A percentile compares a stretch with the other conserved stretches of the same genome.
These are phyloP conservation scores for Xylariaceae sp. DNA, from an alignment of 2,329 filamentous ascomycete species.

Conservation along the genomic window DNA sequence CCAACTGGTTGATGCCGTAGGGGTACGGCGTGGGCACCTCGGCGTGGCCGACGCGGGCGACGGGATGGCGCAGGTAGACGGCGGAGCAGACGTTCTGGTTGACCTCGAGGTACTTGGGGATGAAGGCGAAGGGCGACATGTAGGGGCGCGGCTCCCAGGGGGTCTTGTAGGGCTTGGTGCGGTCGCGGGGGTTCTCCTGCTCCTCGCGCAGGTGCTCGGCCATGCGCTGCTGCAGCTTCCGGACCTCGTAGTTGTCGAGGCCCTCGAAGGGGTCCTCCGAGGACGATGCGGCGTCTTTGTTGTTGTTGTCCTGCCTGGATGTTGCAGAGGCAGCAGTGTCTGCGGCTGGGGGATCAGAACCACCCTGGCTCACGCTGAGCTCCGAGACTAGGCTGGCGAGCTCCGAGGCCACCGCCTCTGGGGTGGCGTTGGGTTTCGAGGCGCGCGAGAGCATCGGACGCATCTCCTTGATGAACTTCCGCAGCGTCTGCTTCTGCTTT, in stretches of 20 bases:
- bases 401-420: constrained; percentile 53
- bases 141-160: constrained; percentile 87
- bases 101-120: constrained; percentile 93
- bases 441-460: constrained; percentile 64
- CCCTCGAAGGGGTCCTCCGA: constrained; percentile 38
- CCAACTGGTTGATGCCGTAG: constrained; percentile 71
- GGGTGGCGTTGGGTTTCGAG: constrained; percentile 36
- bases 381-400: constrained; percentile 54
- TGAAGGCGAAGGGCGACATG: constrained; percentile 92
- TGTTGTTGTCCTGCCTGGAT: constrained; percentile 27
- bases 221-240: constrained; percentile 60
- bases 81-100: constrained; percentile 97
- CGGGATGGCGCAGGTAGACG: constrained; percentile 92
- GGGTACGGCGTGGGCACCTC: constrained; percentile 86
- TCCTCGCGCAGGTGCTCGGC: constrained; percentile 62
- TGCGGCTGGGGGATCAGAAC: constrained; percentile 24
- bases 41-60: constrained; percentile 77
- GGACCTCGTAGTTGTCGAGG: constrained; percentile 56
- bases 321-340: constrained; percentile 29
- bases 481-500: constrained; percentile 75
- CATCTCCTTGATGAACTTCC: constrained; percentile 69
- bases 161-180: constrained; percentile 80
- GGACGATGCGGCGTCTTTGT: constrained; percentile 41
- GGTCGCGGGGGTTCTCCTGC: constrained; percentile 76
- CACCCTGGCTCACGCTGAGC: constrained; percentile 42